Base-by-base conservation (phyloP, 768 basidiomycete species). In the Rhodotorula paludigena region DNA sequence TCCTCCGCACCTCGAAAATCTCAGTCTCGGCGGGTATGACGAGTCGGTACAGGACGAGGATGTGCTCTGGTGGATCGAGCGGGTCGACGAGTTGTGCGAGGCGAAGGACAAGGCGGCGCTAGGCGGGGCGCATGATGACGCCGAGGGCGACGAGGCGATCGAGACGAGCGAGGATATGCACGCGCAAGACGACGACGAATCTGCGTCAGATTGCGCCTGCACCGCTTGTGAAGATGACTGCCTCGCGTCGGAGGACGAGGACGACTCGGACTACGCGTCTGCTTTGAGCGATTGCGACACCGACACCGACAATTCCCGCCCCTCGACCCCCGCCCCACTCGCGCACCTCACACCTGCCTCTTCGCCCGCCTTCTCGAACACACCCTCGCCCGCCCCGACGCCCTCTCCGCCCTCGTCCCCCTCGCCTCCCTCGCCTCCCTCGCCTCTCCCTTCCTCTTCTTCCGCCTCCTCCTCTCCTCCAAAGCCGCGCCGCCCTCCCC, bases 1-100 rank as follows among this genome's bases (percentile, higher is more conserved):
- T 23, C 64, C 64, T 11, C 44, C 53, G 12, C 2, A 33, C 5
- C 54, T 66, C 45, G 58, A 55, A 25, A 41, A 60, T n/a, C 59
- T 66, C 20, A 28, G 20, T 21, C n/a, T 66, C 57, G 64, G 64
- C 4, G 36, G 39, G 5, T 12, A 35, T 14, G 41, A 39, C 11
- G 23, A 23, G 4, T 42, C 54, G 14, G 35, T 58, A 32, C 38
- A 42, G 7, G 20, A 25, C 10, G 51, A 25, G 3, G 57, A 47
- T 41, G 18, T 64, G 10, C 30, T 2, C 8, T 59, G 44, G 39
- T 66, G 64, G 64, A 20, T 66, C 21, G 52, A 54, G 10, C 16
- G 38, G 28, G 33, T 60, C 21, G 44, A 53, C 18, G 44, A 47
- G 49, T 35, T 55, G 39, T n/a, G 54, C 28, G 35, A 47, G 5